Base-by-base conservation (phyloP, 352 stramenopile species). In the Pythium sp. region DNA sequence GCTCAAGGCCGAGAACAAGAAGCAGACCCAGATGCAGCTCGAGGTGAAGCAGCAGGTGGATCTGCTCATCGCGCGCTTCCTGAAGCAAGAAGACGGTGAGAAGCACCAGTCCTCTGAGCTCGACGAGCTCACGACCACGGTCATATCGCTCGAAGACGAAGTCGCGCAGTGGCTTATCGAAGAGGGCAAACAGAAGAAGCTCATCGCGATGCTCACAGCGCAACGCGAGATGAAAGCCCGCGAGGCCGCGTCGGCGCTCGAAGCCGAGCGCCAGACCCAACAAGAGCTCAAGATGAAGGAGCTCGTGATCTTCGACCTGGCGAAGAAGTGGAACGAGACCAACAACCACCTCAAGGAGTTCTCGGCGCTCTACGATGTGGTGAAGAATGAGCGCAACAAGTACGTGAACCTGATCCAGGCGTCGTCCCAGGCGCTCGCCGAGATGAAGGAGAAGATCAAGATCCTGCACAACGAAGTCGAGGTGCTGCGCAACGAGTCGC, bases 391-490 rank as follows among this genome's bases (percentile, higher is more conserved):
- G 69, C 87, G 94, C 41, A 98, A 98, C 76, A 98, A 98, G 70
- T 98, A 98, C 69, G 94, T 98, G 30, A 98, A 98, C 67, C 68
- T 98, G 34, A 98, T 98, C 65, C 93, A 98, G 70, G 80, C 89
- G 26, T 87, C 81, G 8, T 87, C 90, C 2, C 94, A 98, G 71
- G 93, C 93, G 26, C 82, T 98, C 1, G 93, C 92, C 6, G 94
- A 98, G 76, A 98, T 98, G 94, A 97, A 97, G 57, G 95, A 98
- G 69, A 98, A 98, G 72, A 98, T 98, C 73, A 97, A 98, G 70
- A 98, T 98, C 68, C 72, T 98, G 30, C 83, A 97, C 65, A 98
- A 98, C 67, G 94, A 98, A 75, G 90, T 98, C 43, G 91, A 98
- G 41, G 97, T 98, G 53, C 69, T 98, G 59, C 82, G 90, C 2